Conservation (phyloP, 306 rosid species). For the Rubus idaeus region DNA sequence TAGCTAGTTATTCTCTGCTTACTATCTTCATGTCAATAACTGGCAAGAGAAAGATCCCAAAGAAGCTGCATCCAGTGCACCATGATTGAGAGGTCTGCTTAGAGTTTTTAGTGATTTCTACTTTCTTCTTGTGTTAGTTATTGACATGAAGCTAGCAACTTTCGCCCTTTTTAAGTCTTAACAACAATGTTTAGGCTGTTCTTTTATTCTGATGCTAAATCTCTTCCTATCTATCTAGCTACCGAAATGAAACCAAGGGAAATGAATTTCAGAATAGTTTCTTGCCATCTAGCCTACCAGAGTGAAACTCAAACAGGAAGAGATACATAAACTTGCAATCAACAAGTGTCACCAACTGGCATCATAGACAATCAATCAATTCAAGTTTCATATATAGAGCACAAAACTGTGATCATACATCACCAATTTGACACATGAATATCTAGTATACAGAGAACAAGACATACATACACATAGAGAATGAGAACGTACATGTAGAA, state of each 20-base stretch:
- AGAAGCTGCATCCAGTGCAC: not conserved
- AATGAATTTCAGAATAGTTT: not conserved
- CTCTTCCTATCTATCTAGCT: not conserved
- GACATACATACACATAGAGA: slow-evolving; percentile 31
- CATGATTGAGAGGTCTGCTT: not conserved
- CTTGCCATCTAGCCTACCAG: not conserved
- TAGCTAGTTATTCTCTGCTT: not conserved
- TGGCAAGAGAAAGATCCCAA: too few relatives aligned
- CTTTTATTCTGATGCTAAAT: not conserved
- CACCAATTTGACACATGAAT: slow-evolving; percentile 15
- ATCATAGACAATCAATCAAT: not conserved
- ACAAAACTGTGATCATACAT: slow-evolving; percentile 15
- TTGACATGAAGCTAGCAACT: not conserved
- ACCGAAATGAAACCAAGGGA: not conserved
- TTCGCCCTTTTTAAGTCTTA: not conserved
- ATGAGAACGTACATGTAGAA: slow-evolving; percentile 27
- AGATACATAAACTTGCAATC: not conserved
- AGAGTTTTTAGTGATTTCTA: not conserved
- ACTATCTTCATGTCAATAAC: too few relatives aligned
- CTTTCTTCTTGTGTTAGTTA: not conserved
- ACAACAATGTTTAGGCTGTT: not conserved
- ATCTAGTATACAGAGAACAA: slow-evolving; percentile 11
- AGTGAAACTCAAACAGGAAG: not conserved
- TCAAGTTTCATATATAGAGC: not conserved
- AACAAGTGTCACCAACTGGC: not conserved